Base-by-base conservation (phyloP, 169 alveolate species). In the Plasmodium vinckei region DNA sequence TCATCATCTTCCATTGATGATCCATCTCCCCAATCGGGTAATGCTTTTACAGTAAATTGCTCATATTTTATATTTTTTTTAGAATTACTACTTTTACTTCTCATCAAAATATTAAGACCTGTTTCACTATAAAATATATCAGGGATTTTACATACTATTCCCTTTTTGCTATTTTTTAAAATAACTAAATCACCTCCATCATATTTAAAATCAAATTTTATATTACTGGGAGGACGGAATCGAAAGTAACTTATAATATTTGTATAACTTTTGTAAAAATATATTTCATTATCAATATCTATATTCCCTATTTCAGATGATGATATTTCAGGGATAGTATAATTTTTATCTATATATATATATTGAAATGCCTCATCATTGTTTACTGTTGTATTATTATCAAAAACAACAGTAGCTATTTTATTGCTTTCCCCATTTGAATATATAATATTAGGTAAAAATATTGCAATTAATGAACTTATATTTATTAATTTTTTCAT, bases 191-290 rank as follows among this genome's bases (percentile, higher is more conserved):
- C 77, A 9, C 88, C 88, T 0, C 33, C 75, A 64, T 77, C 33
- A 68, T 77, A 57, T 19, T 68, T 75, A 77, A 77, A 77, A 4
- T 17, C 17, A 59, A 77, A 77, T 13, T 77, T 13, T 10, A 77
- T 49, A 46, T 77, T 77, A 5, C 59, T 51, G 10, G 88, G 88
- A 12, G 65, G 47, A 6, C 75, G 21, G 17, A 61, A 77, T 53
- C 63, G 63, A 77, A 77, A 77, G 33, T 63, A 77, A 21, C 65
- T 77, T n/a, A 77, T 77, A 21, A 77, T 53, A 25, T 63, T 77
- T 10, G 88, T 77, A 19, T 46, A 77, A 61, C 88, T 77, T 64
- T 77, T 77, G 23, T 77, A 77, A 77, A 77, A 77, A 27, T 77
- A 63, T 17, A 77, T 63, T 12, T 77, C 72, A 21, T 63, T 69